Evolutionary conservation across 2,329 filamentous ascomycete genomes (phyloP).

Genomic region (Colletotrichum sp.): DNA sequence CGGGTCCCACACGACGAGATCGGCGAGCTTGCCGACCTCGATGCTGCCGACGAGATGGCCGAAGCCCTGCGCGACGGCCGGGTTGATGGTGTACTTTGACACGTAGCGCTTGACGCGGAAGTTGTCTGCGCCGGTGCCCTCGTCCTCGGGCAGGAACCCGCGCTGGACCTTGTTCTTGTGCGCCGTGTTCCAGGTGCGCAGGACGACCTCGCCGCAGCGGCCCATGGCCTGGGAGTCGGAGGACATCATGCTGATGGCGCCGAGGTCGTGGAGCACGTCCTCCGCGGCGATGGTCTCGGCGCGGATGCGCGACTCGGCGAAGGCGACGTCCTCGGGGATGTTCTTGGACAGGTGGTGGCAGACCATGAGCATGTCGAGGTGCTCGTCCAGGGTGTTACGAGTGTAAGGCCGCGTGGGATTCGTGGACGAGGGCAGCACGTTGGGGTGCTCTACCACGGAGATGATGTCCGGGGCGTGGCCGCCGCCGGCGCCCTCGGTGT

Average conservation of each 20-base stretch:
- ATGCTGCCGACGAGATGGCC: slow-evolving; percentile 83
- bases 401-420: slow-evolving; percentile 94
- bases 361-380: slow-evolving; percentile 98
- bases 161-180: slow-evolving; percentile 95
- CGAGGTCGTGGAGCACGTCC: slow-evolving; percentile 92
- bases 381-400: slow-evolving; percentile 90
- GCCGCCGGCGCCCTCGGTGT: slow-evolving; percentile 93
- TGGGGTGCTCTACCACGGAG: slow-evolving; percentile 83
- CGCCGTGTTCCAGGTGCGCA: slow-evolving; percentile 95
- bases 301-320: slow-evolving; percentile 92
- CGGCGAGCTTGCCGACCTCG: slow-evolving; percentile 88
- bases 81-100: slow-evolving; percentile 96
- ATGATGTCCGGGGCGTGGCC: slow-evolving; percentile 98
- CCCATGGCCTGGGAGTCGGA: slow-evolving; percentile 97
- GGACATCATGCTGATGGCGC: slow-evolving; percentile 97
- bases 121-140: slow-evolving; percentile 82
- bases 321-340: slow-evolving; percentile 94
- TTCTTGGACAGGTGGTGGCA: slow-evolving; percentile 93
- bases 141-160: slow-evolving; percentile 77
- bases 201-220: slow-evolving; percentile 89
- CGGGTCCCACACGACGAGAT: slow-evolving; percentile 87
- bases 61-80: slow-evolving; percentile 91
- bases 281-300: slow-evolving; percentile 96
- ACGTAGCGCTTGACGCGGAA: slow-evolving; percentile 91
- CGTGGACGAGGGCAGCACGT: slow-evolving; percentile 89